Conservation (phyloP, 768 basidiomycete species). For the Boletus vinaceobasis region DNA sequence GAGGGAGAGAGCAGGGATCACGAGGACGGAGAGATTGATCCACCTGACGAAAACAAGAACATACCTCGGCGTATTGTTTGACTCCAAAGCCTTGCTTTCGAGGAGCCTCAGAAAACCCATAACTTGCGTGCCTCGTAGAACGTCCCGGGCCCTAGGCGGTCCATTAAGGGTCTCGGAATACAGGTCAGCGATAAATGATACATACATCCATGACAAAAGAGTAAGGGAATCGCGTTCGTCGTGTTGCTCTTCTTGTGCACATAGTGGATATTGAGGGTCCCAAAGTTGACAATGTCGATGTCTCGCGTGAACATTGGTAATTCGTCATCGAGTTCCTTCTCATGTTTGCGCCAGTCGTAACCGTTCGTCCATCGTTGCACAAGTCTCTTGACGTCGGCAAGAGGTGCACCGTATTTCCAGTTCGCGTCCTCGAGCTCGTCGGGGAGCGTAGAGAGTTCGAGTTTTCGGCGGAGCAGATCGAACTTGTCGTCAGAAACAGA, state of each 20-base stretch:
- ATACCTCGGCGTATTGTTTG: constrained; percentile 55
- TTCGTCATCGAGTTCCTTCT: constrained; percentile 47
- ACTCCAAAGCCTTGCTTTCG: constrained; percentile 48
- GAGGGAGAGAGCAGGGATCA: constrained; percentile 61
- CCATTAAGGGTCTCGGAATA: neutral
- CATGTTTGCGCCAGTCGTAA: constrained; percentile 55
- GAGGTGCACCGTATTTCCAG: constrained; percentile 51
- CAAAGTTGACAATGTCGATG: constrained; percentile 47
- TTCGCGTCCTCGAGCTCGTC: constrained; percentile 53
- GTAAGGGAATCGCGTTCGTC: constrained; percentile 49
- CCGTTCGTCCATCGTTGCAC: constrained; percentile 48
- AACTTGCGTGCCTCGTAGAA: constrained; percentile 50
- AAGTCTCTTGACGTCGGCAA: constrained; percentile 47
- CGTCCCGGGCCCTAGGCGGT: constrained; percentile 49
- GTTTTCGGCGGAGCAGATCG: constrained; percentile 40
- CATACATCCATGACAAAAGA: constrained; percentile 61
- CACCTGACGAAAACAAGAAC: constrained; percentile 53
- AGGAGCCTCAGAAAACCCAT: constrained; percentile 58
- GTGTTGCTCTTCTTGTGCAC: constrained; percentile 50
- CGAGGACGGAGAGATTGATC: constrained; percentile 73
- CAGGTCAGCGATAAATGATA: neutral
- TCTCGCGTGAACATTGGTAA: constrained; percentile 55
- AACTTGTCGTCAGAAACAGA: constrained; percentile 43
- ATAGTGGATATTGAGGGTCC: constrained; percentile 53
- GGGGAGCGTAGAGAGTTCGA: constrained; percentile 48